These are phyloP conservation scores for Bipolaris oryzae DNA, from an alignment of 2,329 filamentous ascomycete species.

Conservation along the genomic window DNA sequence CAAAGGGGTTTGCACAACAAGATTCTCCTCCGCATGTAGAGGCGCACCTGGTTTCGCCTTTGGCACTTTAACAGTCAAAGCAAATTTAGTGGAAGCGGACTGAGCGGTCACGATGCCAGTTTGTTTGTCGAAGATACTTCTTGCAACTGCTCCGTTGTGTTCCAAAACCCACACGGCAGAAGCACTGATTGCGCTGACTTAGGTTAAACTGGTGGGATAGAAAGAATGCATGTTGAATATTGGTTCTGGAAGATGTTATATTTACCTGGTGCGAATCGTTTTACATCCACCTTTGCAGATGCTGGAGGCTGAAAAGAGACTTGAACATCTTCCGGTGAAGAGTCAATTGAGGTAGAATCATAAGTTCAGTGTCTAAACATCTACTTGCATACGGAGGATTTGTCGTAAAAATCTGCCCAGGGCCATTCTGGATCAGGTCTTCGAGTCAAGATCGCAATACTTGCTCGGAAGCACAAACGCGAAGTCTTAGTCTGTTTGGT, in stretches of 20 bases:
- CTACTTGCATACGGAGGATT: no score
- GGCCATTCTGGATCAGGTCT: no score
- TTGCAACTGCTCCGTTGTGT: slow-evolving; percentile 29
- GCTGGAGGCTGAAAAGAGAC: no score
- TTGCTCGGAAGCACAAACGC: no score
- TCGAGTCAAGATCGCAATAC: no score
- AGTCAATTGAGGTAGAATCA: not conserved
- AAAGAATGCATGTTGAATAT: not conserved
- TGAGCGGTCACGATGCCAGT: slow-evolving; percentile 13
- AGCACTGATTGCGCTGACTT: slow-evolving; percentile 2
- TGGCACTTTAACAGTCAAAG: slow-evolving; percentile 42
- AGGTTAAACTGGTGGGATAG: not conserved
- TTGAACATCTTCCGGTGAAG: not conserved
- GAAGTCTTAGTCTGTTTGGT: no score
- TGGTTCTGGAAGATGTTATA: no score
- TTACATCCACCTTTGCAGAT: no score
- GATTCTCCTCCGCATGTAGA: slow-evolving; percentile 52
- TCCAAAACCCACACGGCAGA: slow-evolving; percentile 28
- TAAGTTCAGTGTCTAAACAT: no score
- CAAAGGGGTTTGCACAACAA: slow-evolving; percentile 53
- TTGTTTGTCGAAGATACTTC: slow-evolving; percentile 26
- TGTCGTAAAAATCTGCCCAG: no score
- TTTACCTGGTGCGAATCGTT: no score
- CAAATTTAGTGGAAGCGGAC: slow-evolving; percentile 21
- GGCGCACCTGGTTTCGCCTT: slow-evolving; percentile 52